Evolutionary conservation across 768 basidiomycete species (phyloP), one percentile per base, ranked within the genome.

Genomic region (Amanita pseudoporphyria): DNA sequence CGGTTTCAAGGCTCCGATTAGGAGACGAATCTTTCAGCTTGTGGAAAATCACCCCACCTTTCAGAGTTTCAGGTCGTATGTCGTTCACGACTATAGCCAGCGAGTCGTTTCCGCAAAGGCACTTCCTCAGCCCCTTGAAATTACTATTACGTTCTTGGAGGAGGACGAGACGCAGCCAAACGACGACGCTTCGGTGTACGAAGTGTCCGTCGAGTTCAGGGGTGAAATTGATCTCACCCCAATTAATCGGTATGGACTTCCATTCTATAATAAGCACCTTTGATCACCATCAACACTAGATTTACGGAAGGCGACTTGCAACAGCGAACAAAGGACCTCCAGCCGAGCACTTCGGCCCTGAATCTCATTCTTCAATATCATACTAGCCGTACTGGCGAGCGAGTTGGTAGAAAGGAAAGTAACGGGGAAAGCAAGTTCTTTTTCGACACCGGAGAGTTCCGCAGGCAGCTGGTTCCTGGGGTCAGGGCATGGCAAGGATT

Each of bases 281-380:
- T n/a, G 3, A 9, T 36, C n/a, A n/a, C n/a, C n/a, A n/a, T n/a
- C n/a, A n/a, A n/a, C n/a, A n/a, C n/a, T n/a, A 86, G 84, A 19
- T 78, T 76, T 55, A 67, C 79, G 51, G 61, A 63, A 2, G 85
- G 82, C 1, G 56, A 66, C 6, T 60, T 68, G 3, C 60, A 66
- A n/a, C 66, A 67, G 51, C 66, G 67, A 16, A 62, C 69, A 48
- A 70, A 73, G 26, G 77, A 84, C 36, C 62, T 71, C 0, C 61
- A 66, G 21, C 79, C 81, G 0, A 45, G 74, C n/a, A 58, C 78
- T 4, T 75, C 79, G 3, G 79, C 79, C 4, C 60, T 82, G 26
- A 82, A 84, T 54, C 69, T 83, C 28, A 63, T 82, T 33, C 52
- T 81, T n/a, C 74, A 78, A 55, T 69, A 73, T 56, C 67, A 73